Evolutionary conservation across 83 land plant genomes (phyloP), one percentile per base, ranked within the genome.

Genomic region (Diphasiastrum complanatum): DNA sequence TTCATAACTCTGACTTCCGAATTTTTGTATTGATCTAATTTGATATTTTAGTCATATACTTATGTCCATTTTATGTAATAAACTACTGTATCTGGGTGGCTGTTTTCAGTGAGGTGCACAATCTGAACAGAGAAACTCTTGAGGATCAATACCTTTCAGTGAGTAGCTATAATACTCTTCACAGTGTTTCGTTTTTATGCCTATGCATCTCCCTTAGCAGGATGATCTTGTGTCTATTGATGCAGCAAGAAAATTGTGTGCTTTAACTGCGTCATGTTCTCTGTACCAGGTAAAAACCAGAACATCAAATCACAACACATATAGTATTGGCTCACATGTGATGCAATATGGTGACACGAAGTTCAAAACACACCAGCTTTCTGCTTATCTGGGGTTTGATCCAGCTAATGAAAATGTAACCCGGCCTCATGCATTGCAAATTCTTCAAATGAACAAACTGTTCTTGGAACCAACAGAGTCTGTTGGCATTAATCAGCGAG

Each of bases 341-440:
- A 88, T 88, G 95, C 79, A 82, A 64, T 87, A 87, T 60, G 95
- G 95, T 16, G 78, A 70, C 58, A 73, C 18, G 43, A 62, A 49
- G 60, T 66, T 84, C 27, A 79, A 61, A 33, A 10, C 55, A 1
- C 89, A 87, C 71, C 60, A 38, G 57, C 41, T 84, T 6, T 82
- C 71, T 45, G 25, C 79, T 27, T 87, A 87, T 51, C 78, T 82
- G 51, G 95, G 95, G 0, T 81, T 75, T 64, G 84, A 82, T 61
- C 89, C 95, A 3, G 81, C 76, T 2, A 75, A 73, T 32, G 71
- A 50, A 5, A 79, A 79, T 59, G 63, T 70, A 2, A 74, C 79
- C 54, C 30, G 40, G 70, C n/a, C n/a, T n/a, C n/a, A n/a, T 28
- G 16, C 11, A 54, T 25, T 54, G n/a, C 25, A 14, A 54, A 14